A percentile compares a stretch with the other conserved stretches of the same genome.
Evolutionary conservation across 768 basidiomycete species (phyloP).

Genomic region (Termitomyces sp.): DNA sequence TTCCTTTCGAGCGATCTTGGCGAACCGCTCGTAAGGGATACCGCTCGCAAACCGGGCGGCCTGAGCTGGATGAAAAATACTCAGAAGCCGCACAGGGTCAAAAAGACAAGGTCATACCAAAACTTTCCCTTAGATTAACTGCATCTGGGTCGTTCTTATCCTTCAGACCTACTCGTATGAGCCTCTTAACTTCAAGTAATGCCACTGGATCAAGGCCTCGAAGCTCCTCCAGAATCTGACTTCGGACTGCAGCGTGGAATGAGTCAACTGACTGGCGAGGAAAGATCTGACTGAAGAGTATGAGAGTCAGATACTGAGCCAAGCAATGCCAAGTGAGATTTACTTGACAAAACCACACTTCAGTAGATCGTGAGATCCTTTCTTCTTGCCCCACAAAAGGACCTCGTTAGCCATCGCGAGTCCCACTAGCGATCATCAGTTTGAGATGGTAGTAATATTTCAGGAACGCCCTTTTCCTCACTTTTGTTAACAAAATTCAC

Average conservation of each 20-base stretch:
- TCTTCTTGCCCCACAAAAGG: constrained; percentile 64
- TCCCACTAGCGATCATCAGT: constrained; percentile 44
- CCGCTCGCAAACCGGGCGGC: constrained; percentile 60
- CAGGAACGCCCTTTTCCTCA: constrained; percentile 21
- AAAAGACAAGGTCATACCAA: constrained; percentile 27
- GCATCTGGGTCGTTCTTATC: constrained; percentile 63
- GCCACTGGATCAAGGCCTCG: constrained; percentile 52
- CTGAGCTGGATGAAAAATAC: constrained; percentile 36
- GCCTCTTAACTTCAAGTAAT: constrained; percentile 43
- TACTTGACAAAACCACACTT: constrained; percentile 64
- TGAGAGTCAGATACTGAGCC: not conserved
- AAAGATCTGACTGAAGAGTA: constrained; percentile 47
- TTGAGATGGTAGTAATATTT: not conserved
- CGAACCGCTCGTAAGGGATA: constrained; percentile 47
- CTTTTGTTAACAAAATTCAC: constrained; percentile 64
- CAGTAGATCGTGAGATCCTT: constrained; percentile 49
- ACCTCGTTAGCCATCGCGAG: constrained; percentile 65
- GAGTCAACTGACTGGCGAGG: constrained; percentile 41
- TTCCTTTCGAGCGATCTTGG: constrained; percentile 53
- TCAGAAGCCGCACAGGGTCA: not conserved
- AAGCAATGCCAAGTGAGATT: constrained; percentile 7
- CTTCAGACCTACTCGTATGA: constrained; percentile 48
- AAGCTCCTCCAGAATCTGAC: constrained; percentile 45
- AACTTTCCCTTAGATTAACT: constrained; percentile 63
- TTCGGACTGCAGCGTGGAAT: constrained; percentile 50